phyloP scores from a whole-genome alignment of 192 early-diverging fungal genomes.

The Umbelopsis ramanniana region DNA sequence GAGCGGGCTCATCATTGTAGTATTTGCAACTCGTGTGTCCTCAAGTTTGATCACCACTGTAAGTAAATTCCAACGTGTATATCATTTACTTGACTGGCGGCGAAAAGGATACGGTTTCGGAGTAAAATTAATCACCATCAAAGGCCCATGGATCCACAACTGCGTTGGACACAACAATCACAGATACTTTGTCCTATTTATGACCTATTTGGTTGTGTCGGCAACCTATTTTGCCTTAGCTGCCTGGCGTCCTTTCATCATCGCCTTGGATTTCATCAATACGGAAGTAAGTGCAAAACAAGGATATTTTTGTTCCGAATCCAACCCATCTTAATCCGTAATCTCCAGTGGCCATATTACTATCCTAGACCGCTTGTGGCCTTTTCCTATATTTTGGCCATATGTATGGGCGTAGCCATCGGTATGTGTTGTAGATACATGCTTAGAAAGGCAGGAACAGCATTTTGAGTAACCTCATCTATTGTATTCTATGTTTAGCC shows the following conservation, averaged over 20 bases:
- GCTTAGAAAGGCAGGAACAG: neutral
- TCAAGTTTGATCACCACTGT: constrained; percentile 76
- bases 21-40: constrained; percentile 73
- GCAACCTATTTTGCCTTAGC: constrained; percentile 52
- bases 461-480: neutral
- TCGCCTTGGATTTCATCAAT: constrained; percentile 46
- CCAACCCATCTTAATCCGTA: neutral
- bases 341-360: constrained; percentile 57
- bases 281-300: constrained; percentile 36
- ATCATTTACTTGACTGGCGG: neutral
- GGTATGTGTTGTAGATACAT: constrained; percentile 19
- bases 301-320: neutral
- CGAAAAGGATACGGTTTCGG: neutral
- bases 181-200: constrained; percentile 75
- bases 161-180: constrained; percentile 81
- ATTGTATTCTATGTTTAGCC: constrained; percentile 23
- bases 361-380: constrained; percentile 53
- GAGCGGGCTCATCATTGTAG: constrained; percentile 84
- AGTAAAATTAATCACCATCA: neutral
- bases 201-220: constrained; percentile 58
- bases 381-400: constrained; percentile 53
- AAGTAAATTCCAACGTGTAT: neutral
- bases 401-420: constrained; percentile 57
- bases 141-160: constrained; percentile 80
- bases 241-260: constrained; percentile 52